phyloP scores from a whole-genome alignment of 2,329 filamentous ascomycete species.

The Botryotinia globosa region DNA sequence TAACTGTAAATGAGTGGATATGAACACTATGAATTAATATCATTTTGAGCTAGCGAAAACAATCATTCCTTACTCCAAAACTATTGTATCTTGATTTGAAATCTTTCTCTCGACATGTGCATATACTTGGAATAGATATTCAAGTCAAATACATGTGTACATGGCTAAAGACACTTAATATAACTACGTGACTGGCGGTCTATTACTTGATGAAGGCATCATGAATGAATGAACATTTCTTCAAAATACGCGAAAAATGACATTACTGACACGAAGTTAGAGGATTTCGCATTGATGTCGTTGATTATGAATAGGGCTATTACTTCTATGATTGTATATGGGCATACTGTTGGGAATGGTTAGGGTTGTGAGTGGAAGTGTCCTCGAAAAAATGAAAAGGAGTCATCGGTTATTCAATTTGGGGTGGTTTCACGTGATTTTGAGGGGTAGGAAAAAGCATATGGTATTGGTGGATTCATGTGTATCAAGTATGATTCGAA shows the following conservation, averaged over 20 bases:
- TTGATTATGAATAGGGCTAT: background rate
- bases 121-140: background rate
- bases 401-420: background rate
- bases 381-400: background rate
- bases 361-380: background rate
- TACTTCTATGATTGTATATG: background rate
- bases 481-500: background rate
- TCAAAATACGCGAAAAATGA: background rate
- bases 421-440: background rate
- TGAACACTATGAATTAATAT: background rate
- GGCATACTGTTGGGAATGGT: background rate
- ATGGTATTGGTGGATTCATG: background rate
- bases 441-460: background rate
- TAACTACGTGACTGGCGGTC: too few relatives aligned
- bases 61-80: background rate
- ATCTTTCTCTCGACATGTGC: fast-evolving
- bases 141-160: background rate
- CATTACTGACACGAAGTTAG: background rate
- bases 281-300: background rate
- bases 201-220: background rate
- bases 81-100: background rate
- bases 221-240: background rate
- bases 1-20: background rate
- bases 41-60: background rate
- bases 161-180: too few relatives aligned